Evolutionary conservation across 306 rosid species (phyloP).

Genomic region (Corylus heterophylla): DNA sequence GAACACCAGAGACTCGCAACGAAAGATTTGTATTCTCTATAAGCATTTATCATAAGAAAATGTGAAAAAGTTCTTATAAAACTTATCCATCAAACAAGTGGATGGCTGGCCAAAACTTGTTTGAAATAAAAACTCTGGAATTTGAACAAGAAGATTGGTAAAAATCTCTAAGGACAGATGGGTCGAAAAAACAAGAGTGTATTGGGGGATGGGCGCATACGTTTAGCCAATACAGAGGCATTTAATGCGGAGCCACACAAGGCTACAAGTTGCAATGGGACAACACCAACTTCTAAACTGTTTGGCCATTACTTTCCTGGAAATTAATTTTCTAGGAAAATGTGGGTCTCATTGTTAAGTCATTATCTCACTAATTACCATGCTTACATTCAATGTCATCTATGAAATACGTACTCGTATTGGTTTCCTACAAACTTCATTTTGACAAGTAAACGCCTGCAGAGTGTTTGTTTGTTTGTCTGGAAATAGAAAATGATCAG

Average conservation of each 20-base stretch:
- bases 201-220: slow-evolving; percentile 38
- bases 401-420: slow-evolving; percentile 34
- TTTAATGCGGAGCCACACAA: slow-evolving; percentile 40
- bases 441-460: slow-evolving; percentile 50
- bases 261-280: slow-evolving; percentile 12
- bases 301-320: slow-evolving; percentile 28
- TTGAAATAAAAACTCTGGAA: neutral
- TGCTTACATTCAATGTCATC: slow-evolving; percentile 27
- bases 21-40: too few species aligned
- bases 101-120: too few species aligned
- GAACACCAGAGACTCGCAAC: too few species aligned
- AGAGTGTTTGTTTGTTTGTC: slow-evolving; percentile 61
- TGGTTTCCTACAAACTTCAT: slow-evolving; percentile 35
- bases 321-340: slow-evolving; percentile 46
- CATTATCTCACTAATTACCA: slow-evolving; percentile 56
- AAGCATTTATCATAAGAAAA: too few species aligned
- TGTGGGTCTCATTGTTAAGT: slow-evolving; percentile 41
- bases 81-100: too few species aligned
- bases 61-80: too few species aligned
- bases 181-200: slow-evolving; percentile 25
- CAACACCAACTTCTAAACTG: slow-evolving; percentile 24
- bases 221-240: slow-evolving; percentile 19
- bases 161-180: too few species aligned
- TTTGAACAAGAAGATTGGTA: too few species aligned
- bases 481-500: neutral